Conservation (phyloP, 2,329 filamentous ascomycete species). For the Cordyceps javanica region DNA sequence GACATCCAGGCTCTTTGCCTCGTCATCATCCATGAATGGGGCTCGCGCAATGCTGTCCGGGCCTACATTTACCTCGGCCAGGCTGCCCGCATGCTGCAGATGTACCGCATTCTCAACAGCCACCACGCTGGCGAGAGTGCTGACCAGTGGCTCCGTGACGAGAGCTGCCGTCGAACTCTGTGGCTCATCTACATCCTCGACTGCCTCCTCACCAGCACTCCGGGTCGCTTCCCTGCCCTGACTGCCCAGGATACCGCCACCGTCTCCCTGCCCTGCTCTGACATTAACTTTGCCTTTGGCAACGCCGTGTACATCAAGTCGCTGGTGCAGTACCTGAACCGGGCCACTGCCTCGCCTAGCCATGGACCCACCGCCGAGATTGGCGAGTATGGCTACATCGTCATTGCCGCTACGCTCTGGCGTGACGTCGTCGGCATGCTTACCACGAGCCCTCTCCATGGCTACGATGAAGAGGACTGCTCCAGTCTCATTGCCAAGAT, state of each 20-base stretch:
- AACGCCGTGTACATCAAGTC: slow-evolving; percentile 54
- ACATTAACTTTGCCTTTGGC: slow-evolving; percentile 58
- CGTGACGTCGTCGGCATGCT: slow-evolving; percentile 57
- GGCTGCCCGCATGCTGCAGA: slow-evolving; percentile 58
- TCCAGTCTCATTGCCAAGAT: slow-evolving; percentile 46
- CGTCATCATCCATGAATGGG: slow-evolving; percentile 58
- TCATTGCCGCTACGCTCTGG: slow-evolving; percentile 55
- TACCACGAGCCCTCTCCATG: slow-evolving; percentile 44
- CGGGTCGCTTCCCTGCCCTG: slow-evolving; percentile 51
- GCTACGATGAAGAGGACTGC: slow-evolving; percentile 50
- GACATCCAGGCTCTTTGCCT: slow-evolving; percentile 57
- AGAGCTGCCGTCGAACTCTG: slow-evolving; percentile 54
- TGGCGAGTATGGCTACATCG: slow-evolving; percentile 57
- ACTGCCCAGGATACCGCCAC: slow-evolving; percentile 49
- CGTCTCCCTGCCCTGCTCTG: slow-evolving; percentile 51
- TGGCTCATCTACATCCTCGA: slow-evolving; percentile 60
- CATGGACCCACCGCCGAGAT: slow-evolving; percentile 42
- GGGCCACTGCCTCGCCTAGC: slow-evolving; percentile 29
- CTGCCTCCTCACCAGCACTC: slow-evolving; percentile 56
- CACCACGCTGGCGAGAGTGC: slow-evolving; percentile 44
- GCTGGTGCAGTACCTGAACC: slow-evolving; percentile 37
- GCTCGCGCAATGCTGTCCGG: slow-evolving; percentile 53
- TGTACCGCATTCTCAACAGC: slow-evolving; percentile 54
- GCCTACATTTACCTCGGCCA: slow-evolving; percentile 59
- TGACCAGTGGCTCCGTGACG: slow-evolving; percentile 56